phyloP scores from a whole-genome alignment of 2,329 filamentous ascomycete species.

The Rhynchosporium agropyri region DNA sequence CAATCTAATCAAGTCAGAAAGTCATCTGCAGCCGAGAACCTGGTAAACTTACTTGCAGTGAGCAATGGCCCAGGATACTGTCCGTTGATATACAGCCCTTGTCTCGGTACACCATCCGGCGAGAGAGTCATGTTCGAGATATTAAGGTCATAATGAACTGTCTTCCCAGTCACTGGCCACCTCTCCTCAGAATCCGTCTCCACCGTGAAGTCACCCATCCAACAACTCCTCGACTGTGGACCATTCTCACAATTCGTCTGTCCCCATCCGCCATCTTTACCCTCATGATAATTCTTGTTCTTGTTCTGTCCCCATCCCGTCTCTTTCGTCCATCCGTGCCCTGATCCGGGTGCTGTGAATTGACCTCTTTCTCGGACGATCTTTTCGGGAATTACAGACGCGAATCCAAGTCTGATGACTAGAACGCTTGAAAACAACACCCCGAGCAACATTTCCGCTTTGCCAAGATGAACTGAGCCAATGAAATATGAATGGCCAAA shows the following conservation, averaged over 20 bases:
- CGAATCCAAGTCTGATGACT: constrained; percentile 20
- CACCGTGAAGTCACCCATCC: constrained; percentile 21
- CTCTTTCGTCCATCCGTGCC: constrained; percentile 11
- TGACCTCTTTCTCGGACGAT: constrained; percentile 2
- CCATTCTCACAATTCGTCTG: constrained; percentile 18
- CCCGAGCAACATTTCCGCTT: constrained; percentile 6
- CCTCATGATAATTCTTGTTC: constrained; percentile 12
- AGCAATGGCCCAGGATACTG: constrained; percentile 42
- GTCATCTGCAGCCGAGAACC: no score
- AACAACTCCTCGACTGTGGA: constrained; percentile 21
- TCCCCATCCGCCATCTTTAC: constrained; percentile 15
- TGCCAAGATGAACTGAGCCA: not conserved
- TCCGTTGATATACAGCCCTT: constrained; percentile 52
- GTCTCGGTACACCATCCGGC: constrained; percentile 48
- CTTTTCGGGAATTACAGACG: constrained; percentile 15
- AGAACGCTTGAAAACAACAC: constrained; percentile 7
- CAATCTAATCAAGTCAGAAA: constrained; percentile 27
- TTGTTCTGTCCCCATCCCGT: constrained; percentile 10
- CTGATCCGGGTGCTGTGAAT: not conserved
- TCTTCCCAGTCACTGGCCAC: constrained; percentile 26
- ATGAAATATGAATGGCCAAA: constrained; percentile 6
- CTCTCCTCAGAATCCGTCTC: constrained; percentile 23
- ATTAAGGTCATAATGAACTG: constrained; percentile 22
- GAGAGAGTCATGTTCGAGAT: constrained; percentile 30
- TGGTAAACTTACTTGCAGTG: constrained; percentile 34